Conservation (phyloP, 352 stramenopile species). For the Globisporangium cystogenes region DNA sequence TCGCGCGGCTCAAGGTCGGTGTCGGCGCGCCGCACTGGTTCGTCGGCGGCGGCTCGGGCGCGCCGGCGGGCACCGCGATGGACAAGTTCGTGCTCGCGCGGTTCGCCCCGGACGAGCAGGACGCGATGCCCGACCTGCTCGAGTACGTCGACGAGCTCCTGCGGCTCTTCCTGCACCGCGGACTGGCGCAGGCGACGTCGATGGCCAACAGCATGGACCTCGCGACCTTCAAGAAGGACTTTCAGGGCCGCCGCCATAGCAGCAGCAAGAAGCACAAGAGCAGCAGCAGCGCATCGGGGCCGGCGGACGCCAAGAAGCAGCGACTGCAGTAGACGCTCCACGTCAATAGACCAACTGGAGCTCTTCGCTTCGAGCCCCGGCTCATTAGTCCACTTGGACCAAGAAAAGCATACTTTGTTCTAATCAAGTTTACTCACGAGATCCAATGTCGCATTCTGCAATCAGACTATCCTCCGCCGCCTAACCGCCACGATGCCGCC, state of each 20-base stretch:
- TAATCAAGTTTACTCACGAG: too few species aligned
- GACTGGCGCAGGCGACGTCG: conserved; percentile 59
- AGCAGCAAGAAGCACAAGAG: not conserved
- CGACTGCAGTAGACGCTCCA: not conserved
- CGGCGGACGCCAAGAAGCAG: not conserved
- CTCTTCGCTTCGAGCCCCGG: too few species aligned
- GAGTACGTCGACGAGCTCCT: conserved; percentile 72
- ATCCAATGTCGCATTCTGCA: too few species aligned
- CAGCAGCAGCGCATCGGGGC: conserved; percentile 26
- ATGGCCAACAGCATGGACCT: conserved; percentile 81
- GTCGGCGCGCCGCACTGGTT: conserved; percentile 81
- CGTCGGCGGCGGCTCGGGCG: conserved; percentile 47
- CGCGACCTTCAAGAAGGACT: conserved; percentile 36
- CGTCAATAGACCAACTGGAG: not conserved
- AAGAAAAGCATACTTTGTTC: too few species aligned
- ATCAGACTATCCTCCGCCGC: too few species aligned
- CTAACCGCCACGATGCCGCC: conserved; percentile 8
- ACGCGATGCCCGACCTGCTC: conserved; percentile 56
- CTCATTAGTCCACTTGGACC: too few species aligned
- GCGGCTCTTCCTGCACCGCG: conserved; percentile 75
- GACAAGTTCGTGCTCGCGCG: conserved; percentile 77
- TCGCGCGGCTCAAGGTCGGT: conserved; percentile 78
- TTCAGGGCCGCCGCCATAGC: conserved; percentile 7
- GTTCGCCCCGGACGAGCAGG: conserved; percentile 77
- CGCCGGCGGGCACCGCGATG: conserved; percentile 72